Conservation (phyloP, 345 rosid genomes). For the Populus euphratica region DNA sequence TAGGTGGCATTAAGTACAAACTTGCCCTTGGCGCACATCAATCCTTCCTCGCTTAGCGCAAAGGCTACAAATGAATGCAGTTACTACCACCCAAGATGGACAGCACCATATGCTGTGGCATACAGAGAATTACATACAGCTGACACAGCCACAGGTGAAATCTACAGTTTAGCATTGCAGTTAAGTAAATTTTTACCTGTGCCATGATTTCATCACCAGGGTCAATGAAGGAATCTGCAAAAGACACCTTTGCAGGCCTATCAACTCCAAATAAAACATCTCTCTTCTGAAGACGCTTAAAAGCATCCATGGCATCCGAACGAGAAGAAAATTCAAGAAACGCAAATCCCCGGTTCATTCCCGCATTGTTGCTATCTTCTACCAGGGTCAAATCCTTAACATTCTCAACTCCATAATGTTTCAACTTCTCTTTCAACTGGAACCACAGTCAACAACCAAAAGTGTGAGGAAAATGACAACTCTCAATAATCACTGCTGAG, state of each 20-base stretch:
- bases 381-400: conserved; percentile 88
- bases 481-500: conserved; percentile 10
- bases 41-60: neutral
- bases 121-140: neutral
- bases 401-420: conserved; percentile 85
- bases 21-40: neutral
- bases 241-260: conserved; percentile 92
- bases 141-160: conserved; percentile 4
- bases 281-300: conserved; percentile 85
- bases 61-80: neutral
- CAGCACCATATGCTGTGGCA: neutral
- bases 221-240: conserved; percentile 94
- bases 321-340: conserved; percentile 92
- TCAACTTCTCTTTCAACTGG: conserved; percentile 94
- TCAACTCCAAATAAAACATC: conserved; percentile 93
- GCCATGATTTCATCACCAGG: conserved; percentile 96
- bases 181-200: conserved; percentile 58
- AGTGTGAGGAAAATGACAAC: conserved; percentile 13
- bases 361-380: conserved; percentile 78
- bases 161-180: conserved; percentile 20
- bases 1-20: neutral
- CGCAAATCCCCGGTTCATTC: conserved; percentile 97
- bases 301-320: conserved; percentile 89
- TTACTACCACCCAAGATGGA: neutral
- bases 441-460: conserved; percentile 37